A percentile compares a stretch with the other conserved stretches of the same genome.
Evolutionary conservation across 306 rosid species (phyloP).

Genomic region (Cucurbita pepo): DNA sequence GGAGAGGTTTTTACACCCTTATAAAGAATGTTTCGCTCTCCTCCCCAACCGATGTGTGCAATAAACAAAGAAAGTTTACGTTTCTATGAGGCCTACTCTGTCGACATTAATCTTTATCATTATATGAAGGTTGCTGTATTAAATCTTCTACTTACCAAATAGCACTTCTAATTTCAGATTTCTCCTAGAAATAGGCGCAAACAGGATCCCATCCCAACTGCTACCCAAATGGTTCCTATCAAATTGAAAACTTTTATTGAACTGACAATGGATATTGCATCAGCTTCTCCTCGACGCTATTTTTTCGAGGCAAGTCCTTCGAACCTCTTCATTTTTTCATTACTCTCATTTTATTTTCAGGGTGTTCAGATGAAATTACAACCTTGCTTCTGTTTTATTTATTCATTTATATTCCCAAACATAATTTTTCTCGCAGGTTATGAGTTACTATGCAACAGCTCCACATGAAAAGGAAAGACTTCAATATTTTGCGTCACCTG

Average conservation of each 20-base stretch:
- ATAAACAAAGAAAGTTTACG: no score
- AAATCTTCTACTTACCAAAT: not conserved
- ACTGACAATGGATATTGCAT: conserved; percentile 73
- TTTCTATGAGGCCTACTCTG: no score
- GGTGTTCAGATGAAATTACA: not conserved
- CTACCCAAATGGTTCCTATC: conserved; percentile 19
- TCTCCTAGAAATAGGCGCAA: conserved; percentile 29
- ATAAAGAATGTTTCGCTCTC: no score
- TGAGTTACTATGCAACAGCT: conserved; percentile 65
- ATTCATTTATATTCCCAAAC: not conserved
- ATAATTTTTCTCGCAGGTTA: conserved; percentile 36
- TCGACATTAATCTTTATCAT: not conserved
- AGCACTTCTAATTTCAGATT: conserved; percentile 36
- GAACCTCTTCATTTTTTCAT: conserved; percentile 8
- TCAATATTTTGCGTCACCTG: conserved; percentile 77
- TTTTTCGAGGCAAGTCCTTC: conserved; percentile 78
- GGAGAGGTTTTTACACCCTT: no score
- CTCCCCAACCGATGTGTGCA: no score
- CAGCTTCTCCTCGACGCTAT: conserved; percentile 88
- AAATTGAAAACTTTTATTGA: conserved; percentile 59
- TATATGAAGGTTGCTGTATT: not conserved
- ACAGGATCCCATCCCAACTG: conserved; percentile 8
- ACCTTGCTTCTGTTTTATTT: not conserved
- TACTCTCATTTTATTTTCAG: not conserved
- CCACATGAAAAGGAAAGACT: conserved; percentile 83